These are phyloP conservation scores for Fusarium austroafricanum DNA, from an alignment of 2,329 filamentous ascomycete genomes.

Conservation along the genomic window DNA sequence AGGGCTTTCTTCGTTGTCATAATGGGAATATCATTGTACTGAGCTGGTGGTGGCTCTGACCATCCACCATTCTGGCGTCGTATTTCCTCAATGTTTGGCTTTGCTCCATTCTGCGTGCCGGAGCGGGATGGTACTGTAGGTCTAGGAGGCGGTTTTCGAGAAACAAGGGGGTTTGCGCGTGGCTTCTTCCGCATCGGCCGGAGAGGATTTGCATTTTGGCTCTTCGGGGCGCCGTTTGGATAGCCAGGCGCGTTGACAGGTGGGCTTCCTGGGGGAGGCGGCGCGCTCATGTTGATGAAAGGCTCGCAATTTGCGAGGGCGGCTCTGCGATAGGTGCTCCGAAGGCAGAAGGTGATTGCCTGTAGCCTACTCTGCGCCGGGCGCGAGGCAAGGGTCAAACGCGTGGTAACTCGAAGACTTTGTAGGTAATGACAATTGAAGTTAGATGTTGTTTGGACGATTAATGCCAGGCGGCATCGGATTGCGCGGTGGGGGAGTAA, in stretches of 20 bases:
- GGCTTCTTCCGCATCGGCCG: conserved; percentile 56
- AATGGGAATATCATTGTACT: conserved; percentile 72
- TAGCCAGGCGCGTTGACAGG: conserved; percentile 47
- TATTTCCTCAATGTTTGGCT: conserved; percentile 55
- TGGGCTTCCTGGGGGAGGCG: conserved; percentile 48
- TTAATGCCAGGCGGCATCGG: not conserved
- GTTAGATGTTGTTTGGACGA: conserved; percentile 1
- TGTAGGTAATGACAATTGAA: not conserved
- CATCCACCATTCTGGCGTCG: conserved; percentile 66
- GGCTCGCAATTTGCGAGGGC: not conserved
- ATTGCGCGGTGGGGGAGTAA: not conserved
- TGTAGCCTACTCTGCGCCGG: conserved; percentile 34
- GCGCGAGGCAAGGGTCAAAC: conserved; percentile 9
- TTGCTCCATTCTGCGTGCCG: conserved; percentile 45
- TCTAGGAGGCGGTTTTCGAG: conserved; percentile 56
- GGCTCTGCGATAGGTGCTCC: not conserved
- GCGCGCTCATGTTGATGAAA: conserved; percentile 57
- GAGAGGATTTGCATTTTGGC: conserved; percentile 52
- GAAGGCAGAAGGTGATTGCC: conserved; percentile 29
- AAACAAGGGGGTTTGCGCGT: conserved; percentile 72
- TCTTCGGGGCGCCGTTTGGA: conserved; percentile 50
- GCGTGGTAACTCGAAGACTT: conserved; percentile 3
- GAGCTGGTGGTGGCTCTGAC: conserved; percentile 62
- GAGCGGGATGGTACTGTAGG: conserved; percentile 39
- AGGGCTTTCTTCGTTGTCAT: conserved; percentile 85